Conservation (phyloP, 2,329 filamentous ascomycete species). For the Biscogniauxia sp. region DNA sequence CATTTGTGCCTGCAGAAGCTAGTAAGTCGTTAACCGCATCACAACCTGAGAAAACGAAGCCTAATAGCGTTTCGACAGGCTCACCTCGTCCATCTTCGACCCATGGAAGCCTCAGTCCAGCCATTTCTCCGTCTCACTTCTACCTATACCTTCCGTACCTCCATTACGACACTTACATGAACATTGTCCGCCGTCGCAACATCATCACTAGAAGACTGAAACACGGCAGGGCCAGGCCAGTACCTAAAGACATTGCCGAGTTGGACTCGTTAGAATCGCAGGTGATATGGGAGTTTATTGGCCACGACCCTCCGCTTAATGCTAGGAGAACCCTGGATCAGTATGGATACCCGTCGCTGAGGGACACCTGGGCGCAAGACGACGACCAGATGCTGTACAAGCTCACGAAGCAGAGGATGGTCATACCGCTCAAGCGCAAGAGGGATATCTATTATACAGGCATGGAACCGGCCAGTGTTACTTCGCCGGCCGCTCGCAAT, state of each 20-base stretch:
- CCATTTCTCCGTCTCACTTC: constrained; percentile 34
- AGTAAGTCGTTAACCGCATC: constrained; percentile 22
- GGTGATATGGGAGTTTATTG: constrained; percentile 62
- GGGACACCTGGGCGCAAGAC: constrained; percentile 59
- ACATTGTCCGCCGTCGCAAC: constrained; percentile 54
- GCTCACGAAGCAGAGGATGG: constrained; percentile 50
- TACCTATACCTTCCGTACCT: constrained; percentile 59
- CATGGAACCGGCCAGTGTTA: constrained; percentile 8
- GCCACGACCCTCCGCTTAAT: constrained; percentile 60
- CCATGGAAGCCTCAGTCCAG: constrained; percentile 26
- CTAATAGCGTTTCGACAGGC: constrained; percentile 22
- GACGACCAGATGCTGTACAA: constrained; percentile 69
- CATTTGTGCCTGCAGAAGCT: constrained; percentile 41
- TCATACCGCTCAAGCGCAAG: constrained; percentile 17
- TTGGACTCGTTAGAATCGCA: constrained; percentile 56
- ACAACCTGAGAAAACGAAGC: no score
- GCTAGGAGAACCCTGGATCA: constrained; percentile 62
- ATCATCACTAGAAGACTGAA: constrained; percentile 50
- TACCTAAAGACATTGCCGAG: constrained; percentile 52
- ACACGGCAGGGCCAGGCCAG: constrained; percentile 55
- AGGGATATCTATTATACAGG: constrained; percentile 26
- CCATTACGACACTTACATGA: constrained; percentile 63
- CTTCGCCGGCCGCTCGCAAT: constrained; percentile 23
- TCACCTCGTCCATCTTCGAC: constrained; percentile 36
- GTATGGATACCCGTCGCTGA: constrained; percentile 60